Evolutionary conservation across 2,329 filamentous ascomycete genomes (phyloP).

Genomic region (Fusarium piperis): DNA sequence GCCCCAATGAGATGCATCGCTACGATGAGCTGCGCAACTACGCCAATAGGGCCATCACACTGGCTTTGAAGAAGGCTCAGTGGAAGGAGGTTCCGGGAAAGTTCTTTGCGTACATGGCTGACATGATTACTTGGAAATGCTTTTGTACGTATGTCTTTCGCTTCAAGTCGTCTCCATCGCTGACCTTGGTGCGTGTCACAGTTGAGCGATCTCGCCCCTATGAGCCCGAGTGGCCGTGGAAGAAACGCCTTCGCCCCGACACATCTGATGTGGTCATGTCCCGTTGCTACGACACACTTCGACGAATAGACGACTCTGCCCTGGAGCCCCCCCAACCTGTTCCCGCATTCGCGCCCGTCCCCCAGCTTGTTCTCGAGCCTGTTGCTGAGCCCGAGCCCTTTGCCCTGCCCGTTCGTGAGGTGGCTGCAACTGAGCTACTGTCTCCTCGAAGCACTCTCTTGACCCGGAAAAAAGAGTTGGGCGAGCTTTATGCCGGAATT

Average conservation of each 20-base stretch:
- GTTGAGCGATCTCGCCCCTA: neutral
- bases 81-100: neutral
- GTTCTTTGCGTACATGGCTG: neutral
- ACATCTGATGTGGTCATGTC: neutral
- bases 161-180: neutral
- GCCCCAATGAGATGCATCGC: neutral
- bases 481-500: neutral
- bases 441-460: neutral
- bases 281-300: neutral
- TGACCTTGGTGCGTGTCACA: neutral
- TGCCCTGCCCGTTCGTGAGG: neutral
- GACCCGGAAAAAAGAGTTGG: neutral
- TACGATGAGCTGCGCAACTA: neutral
- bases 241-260: neutral
- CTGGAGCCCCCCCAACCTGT: neutral
- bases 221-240: neutral
- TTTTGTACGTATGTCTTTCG: neutral
- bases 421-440: neutral
- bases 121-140: neutral
- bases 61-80: neutral
- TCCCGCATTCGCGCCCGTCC: neutral
- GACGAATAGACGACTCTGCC: neutral
- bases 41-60: neutral
- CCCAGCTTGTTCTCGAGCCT: neutral
- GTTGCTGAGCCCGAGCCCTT: neutral